Evolutionary conservation across 2,329 filamentous ascomycete genomes (phyloP).

Genomic region (Cercospora janseana): DNA sequence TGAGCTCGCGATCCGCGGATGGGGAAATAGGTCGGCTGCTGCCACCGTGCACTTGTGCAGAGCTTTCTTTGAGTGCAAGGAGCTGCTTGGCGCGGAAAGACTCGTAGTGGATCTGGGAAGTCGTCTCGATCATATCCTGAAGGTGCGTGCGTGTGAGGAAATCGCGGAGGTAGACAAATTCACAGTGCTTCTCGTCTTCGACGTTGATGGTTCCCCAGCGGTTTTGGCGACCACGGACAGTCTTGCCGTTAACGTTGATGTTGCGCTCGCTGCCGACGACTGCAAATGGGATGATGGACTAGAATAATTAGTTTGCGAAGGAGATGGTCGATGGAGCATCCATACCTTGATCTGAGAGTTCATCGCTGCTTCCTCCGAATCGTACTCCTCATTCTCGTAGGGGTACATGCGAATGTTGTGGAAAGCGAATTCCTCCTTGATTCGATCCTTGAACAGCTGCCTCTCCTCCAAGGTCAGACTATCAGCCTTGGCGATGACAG

Average conservation of each 20-base stretch:
- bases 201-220: conserved; percentile 99
- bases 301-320: conserved; percentile 13
- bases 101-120: conserved; percentile 99
- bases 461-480: conserved; percentile 94
- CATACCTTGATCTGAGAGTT: conserved; percentile 94
- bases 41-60: conserved; percentile 75
- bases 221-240: conserved; percentile 91
- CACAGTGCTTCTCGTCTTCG: conserved; percentile 98
- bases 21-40: conserved; percentile 81
- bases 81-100: conserved; percentile 98
- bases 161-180: conserved; percentile 97
- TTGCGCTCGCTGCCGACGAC: conserved; percentile 98
- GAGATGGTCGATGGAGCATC: neutral
- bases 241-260: conserved; percentile 95
- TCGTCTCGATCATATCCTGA: conserved; percentile 98
- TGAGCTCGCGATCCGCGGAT: conserved; percentile 89
- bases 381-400: conserved; percentile 98
- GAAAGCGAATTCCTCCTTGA: conserved; percentile 99
- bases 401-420: conserved; percentile 99
- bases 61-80: conserved; percentile 96
- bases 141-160: conserved; percentile 98
- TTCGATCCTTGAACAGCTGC: conserved; percentile 90
- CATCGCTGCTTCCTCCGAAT: conserved; percentile 89
- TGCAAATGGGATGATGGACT: conserved; percentile 94
- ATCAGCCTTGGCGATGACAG: conserved; percentile 97